Base-by-base conservation (phyloP, 1,139 yeast genomes). In the Yamadazyma buinensis region DNA sequence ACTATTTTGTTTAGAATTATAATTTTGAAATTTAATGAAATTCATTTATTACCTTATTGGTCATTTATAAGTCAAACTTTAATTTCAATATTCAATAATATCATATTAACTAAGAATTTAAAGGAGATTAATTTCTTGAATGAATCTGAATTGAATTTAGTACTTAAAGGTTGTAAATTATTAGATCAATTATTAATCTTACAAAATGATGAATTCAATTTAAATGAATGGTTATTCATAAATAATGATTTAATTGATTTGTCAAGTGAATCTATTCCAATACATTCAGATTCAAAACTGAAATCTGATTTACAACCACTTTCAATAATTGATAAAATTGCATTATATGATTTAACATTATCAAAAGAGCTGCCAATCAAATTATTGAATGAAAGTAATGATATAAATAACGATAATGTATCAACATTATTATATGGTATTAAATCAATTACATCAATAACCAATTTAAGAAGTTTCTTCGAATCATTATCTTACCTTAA, bases 221-320 rank as follows among this genome's bases (percentile, higher is more conserved):
- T 84, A 45, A 71, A 76, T 46, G 92, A 86, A 49, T 92, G 97
- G 97, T 64, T 90, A 1, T 92, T 87, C 55, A 74, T 90, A 11
- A 72, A 82, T 23, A 85, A 84, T 45, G 88, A 83, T 43, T 33
- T 44, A 9, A 12, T 4, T n/a, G 6, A n/a, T n/a, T 11, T 7
- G 13, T 5, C 25, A 7, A 13, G 12, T 23, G 13, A n/a, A 4
- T 7, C 11, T 23, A 23, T 7, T n/a, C 3, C 25, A 3, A 18
- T 32, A 23, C 37, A 38, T 17, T 79, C 85, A 8, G 68, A 78
- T 23, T 72, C 70, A 46, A 17, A 17, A 17, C 5, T 5, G 5
- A 7, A 7, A 17, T 20, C 30, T 23, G 38, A 39, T 17, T 79
- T 85, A 8, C 68, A 78, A 22, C 72, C 70, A 46, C 44, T 64